Evolutionary conservation across 169 alveolate genomes (phyloP), one percentile per base, ranked within the genome.

Genomic region (Cystoisospora suis): DNA sequence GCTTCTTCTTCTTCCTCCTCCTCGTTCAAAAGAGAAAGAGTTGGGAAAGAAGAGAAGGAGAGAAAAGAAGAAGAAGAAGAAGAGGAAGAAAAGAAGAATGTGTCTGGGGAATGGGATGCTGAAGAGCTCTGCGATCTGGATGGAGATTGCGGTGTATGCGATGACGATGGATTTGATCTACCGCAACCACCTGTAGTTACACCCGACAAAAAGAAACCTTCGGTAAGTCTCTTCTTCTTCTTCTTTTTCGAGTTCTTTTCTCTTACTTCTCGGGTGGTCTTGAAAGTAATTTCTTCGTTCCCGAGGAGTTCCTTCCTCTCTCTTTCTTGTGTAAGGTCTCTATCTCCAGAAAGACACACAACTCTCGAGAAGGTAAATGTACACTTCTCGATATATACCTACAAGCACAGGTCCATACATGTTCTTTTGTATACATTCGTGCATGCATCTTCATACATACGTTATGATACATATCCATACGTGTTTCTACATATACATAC

Each of bases 81-180:
- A 1, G 36, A 12, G 20, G 77, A 65, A 23, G 77, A 65, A 1
- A 1, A 7, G 77, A 29, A 5, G 5, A n/a, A n/a, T n/a, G n/a
- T n/a, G n/a, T n/a, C n/a, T n/a, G n/a, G n/a, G n/a, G 36, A 20
- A 1, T 65, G 77, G 77, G 42, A 65, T 20, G 77, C n/a, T 1
- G 77, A 65, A 20, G 77, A 15, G 44, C 77, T 65, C 77, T 65
- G 77, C 77, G 77, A 65, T 44, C 4, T 17, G n/a, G 77, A 6
- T 3, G 77, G 44, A 27, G 77, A 65, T 23, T 6, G 77, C 77
- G 77, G 77, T 44, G 9, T 6, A 36, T 65, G 77, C 45, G 77
- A 65, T 20, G 77, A 7, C n/a, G 77, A 65, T 20, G n/a, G 44
- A 15, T 65, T 65, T n/a, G 77, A 65, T 15, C 77, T 2, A n/a